Base-by-base conservation (phyloP, 345 rosid genomes). In the Linum usitatissimum region DNA sequence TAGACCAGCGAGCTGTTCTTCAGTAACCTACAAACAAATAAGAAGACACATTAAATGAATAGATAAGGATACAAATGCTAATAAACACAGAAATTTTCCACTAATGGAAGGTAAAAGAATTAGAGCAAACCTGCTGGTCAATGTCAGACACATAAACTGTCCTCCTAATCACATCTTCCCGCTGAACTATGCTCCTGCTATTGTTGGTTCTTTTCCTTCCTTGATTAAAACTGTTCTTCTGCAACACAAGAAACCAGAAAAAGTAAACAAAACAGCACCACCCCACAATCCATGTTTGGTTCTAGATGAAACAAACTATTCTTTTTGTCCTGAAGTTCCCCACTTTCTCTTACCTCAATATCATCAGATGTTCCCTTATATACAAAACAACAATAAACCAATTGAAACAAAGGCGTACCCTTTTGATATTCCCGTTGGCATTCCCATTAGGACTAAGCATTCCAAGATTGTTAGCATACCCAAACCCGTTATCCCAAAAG, bases 1-100 rank as follows among this genome's bases (percentile, higher is more conserved):
- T 60, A 92, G 88, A 64, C 84, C 81, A 1, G 99, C 99, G 71
- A 93, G 90, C 69, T 85, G 91, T 79, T 87, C 96, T 74, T 93
- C 97, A 36, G 99, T 93, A 40, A 86, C 96, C 97, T 84, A 55
- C 51, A 62, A 14, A 57, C 8, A 66, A 9, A 53, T 56, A 66
- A 53, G 64, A 9, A 71, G 23, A 49, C 23, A 66, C 19, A n/a
- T 59, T 36, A 54, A 56, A 63, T 34, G 57, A 75, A 56, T 3
- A 23, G 28, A 23, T 23, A 1, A 23, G 28, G 28, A 23, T 60
- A 54, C n/a, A 34, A 68, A 23, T 53, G 74, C 28, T 2, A 75
- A 55, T 53, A 63, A 55, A 1, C 20, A 57, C 42, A 18, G 18
- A 54, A 30, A 20, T 59, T 60, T 14, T 53, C 30, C 56, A 5